Conservation (phyloP, 2,329 filamentous ascomycete species). For the Ceratocystiopsis sp. region DNA sequence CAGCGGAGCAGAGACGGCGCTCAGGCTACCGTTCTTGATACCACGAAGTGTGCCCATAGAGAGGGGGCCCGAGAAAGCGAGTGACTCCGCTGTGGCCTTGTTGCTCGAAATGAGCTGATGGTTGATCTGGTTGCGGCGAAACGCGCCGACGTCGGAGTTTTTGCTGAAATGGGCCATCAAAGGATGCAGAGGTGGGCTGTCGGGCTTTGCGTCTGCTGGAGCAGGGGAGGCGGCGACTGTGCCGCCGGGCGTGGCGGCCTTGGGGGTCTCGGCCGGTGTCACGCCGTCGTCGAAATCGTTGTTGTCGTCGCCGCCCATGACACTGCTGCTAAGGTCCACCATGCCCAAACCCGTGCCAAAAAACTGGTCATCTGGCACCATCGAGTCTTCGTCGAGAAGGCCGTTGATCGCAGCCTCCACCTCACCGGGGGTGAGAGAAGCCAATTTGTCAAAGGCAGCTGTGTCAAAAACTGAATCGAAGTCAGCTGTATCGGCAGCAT, state of each 20-base stretch:
- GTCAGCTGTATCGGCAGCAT: too few species aligned
- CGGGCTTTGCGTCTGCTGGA: too few species aligned
- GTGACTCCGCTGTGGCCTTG: conserved; percentile 42
- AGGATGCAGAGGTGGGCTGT: conserved; percentile 18
- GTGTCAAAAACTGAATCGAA: too few species aligned
- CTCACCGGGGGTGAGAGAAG: too few species aligned
- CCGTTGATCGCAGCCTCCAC: too few species aligned
- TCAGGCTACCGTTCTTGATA: conserved; percentile 48
- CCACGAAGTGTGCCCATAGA: conserved; percentile 43
- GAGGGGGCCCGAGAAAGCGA: conserved; percentile 44
- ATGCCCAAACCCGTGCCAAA: too few species aligned
- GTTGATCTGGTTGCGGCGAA: conserved; percentile 52
- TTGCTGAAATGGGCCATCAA: conserved; percentile 52
- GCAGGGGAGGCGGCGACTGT: too few species aligned
- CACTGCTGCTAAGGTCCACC: conserved; percentile 17
- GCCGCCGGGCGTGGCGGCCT: too few species aligned
- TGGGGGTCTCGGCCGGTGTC: conserved; percentile 26
- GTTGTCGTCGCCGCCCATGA: conserved; percentile 33
- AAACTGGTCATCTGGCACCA: too few species aligned
- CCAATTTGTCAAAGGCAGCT: too few species aligned
- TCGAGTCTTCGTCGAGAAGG: too few species aligned
- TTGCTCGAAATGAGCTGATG: conserved; percentile 42
- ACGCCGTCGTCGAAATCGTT: conserved; percentile 29
- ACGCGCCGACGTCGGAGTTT: conserved; percentile 54
- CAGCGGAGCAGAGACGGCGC: conserved; percentile 48